phyloP scores from a whole-genome alignment of 345 rosid genomes.

The Streptanthus diversifolius region DNA sequence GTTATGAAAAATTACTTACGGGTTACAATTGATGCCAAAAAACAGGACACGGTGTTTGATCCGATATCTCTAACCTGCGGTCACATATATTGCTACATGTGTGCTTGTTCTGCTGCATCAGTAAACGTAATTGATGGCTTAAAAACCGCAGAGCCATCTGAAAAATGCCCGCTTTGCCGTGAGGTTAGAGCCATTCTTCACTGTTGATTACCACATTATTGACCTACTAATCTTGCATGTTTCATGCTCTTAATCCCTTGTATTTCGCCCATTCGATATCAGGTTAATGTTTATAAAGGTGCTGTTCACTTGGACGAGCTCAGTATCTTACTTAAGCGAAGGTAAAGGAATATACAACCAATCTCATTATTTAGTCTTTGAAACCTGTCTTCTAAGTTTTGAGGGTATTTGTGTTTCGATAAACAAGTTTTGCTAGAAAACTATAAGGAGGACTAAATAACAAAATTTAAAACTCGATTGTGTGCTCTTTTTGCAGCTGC shows the following conservation, averaged over 20 bases:
- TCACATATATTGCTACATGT: constrained; percentile 88
- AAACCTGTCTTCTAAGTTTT: neutral
- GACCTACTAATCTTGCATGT: neutral
- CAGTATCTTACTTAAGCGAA: constrained; percentile 53
- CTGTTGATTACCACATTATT: neutral
- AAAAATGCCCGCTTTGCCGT: constrained; percentile 87
- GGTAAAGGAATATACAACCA: constrained; percentile 39
- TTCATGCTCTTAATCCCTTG: neutral
- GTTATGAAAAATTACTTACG: neutral
- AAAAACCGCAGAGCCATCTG: constrained; percentile 53
- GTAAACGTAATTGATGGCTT: constrained; percentile 75
- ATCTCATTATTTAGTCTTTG: neutral
- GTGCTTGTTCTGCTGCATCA: constrained; percentile 95
- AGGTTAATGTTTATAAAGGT: constrained; percentile 66
- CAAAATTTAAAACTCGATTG: too few species aligned
- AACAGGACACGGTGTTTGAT: constrained; percentile 90
- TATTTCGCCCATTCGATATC: neutral
- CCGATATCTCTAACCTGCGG: constrained; percentile 84
- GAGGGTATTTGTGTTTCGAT: neutral
- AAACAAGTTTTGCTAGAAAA: neutral
- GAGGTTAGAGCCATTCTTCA: constrained; percentile 47
- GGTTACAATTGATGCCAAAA: neutral
- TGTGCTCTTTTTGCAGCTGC: too few species aligned
- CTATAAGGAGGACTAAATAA: neutral
- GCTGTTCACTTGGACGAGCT: constrained; percentile 85